These are phyloP conservation scores for Lasiodiplodia hormozganensis DNA, from an alignment of 2,329 filamentous ascomycete species.

Conservation along the genomic window DNA sequence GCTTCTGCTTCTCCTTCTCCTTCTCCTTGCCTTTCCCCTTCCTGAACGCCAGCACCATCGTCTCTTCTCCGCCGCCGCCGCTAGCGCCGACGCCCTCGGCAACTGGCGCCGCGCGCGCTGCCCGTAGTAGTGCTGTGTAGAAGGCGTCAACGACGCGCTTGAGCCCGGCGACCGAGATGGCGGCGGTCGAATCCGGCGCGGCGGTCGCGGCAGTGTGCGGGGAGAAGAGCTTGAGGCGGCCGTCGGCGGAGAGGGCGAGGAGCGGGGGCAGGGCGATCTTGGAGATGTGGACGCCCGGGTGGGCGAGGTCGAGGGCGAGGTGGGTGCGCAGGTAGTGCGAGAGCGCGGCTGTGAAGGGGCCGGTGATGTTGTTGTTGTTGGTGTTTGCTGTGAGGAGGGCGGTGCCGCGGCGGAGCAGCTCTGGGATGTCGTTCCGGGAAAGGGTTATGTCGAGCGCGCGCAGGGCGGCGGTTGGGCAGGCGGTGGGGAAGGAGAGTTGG, in stretches of 20 bases:
- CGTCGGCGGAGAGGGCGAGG: constrained; percentile 44
- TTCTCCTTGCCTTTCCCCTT: constrained; percentile 2
- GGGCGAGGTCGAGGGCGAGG: constrained; percentile 49
- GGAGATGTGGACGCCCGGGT: constrained; percentile 49
- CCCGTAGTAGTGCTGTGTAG: neutral
- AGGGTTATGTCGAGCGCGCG: constrained; percentile 55
- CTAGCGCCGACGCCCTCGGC: neutral
- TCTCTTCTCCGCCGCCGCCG: neutral
- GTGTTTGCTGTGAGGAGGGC: constrained; percentile 31
- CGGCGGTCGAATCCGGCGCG: neutral
- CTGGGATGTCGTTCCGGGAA: constrained; percentile 47
- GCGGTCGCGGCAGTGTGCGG: constrained; percentile 32
- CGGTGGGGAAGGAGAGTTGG: constrained; percentile 41
- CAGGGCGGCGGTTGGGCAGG: constrained; percentile 39
- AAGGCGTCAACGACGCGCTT: constrained; percentile 8
- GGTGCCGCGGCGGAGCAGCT: constrained; percentile 43
- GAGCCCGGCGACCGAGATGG: constrained; percentile 29
- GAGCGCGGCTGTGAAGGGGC: constrained; percentile 51
- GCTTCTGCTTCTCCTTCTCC: neutral
- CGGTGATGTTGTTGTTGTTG: constrained; percentile 34
- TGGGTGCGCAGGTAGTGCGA: constrained; percentile 48
- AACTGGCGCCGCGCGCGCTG: constrained; percentile 11
- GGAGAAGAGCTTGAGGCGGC: constrained; percentile 50
- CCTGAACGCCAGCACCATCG: neutral
- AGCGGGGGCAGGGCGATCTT: constrained; percentile 47